phyloP scores from a whole-genome alignment of 176 grass and related monocot species.

The Canna indica region DNA sequence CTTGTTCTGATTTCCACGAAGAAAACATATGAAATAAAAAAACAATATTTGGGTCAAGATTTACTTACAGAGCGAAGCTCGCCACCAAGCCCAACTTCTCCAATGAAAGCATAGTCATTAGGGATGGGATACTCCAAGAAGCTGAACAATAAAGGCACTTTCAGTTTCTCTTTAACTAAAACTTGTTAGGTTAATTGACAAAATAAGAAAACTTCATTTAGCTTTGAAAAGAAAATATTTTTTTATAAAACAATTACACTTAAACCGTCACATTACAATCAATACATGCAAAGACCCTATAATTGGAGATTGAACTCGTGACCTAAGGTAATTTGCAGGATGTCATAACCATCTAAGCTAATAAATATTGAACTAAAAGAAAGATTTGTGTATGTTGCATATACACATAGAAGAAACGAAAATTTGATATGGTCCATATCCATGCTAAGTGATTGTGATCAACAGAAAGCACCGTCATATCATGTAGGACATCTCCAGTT shows the following conservation, averaged over 20 bases:
- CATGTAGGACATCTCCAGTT: too few relatives aligned
- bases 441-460: too few relatives aligned
- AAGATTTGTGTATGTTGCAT: too few relatives aligned
- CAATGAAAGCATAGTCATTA: constrained; percentile 89
- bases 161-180: constrained; percentile 5
- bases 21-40: neutral
- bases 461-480: too few relatives aligned
- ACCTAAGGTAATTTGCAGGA: too few relatives aligned
- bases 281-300: too few relatives aligned
- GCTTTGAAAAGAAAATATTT: neutral
- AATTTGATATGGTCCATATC: too few relatives aligned
- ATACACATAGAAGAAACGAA: too few relatives aligned
- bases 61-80: constrained; percentile 79
- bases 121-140: constrained; percentile 86
- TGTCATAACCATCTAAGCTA: too few relatives aligned
- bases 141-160: constrained; percentile 40
- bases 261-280: too few relatives aligned
- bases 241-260: neutral
- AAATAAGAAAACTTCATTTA: neutral
- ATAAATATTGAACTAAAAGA: too few relatives aligned
- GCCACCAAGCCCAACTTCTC: constrained; percentile 79
- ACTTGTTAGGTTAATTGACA: neutral
- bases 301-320: too few relatives aligned
- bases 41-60: neutral
- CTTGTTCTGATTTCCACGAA: neutral